Base-by-base conservation (phyloP, 208 protist genomes). In the Spongospora subterranea region DNA sequence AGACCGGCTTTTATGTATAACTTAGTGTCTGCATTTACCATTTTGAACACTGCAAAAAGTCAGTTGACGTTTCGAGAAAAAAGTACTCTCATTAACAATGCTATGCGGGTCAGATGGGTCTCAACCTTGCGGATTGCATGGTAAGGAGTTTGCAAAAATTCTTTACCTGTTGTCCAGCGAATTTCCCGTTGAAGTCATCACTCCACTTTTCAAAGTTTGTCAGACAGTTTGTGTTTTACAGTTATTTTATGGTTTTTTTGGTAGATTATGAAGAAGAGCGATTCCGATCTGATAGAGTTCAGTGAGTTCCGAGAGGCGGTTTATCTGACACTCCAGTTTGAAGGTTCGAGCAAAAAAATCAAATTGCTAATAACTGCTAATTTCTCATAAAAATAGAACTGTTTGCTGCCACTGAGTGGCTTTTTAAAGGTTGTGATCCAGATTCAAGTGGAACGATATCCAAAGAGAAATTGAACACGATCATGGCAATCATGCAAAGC, bases 351-450 rank as follows among this genome's bases (percentile, higher is more conserved):
- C 35, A n/a, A 60, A 6, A 24, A 24, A 60, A 60, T 6, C 13
- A 60, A 24, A 60, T 60, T 6, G 24, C 50, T 29, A 24, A 60
- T 29, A 60, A 24, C 24, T 60, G 6, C 50, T 24, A 60, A 60
- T 24, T 29, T 60, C 24, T 29, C 6, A 29, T 60, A n/a, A n/a
- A 20, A 82, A 82, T n/a, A 82, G 71, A 82, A n/a, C 40, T 82
- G 71, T 82, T 82, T 43, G 71, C 6, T 20, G 35, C 6, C 6
- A 20, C 35, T 20, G 71, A 82, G 35, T 82, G 71, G 71, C 17
- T 82, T 35, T 82, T 82, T 82, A 82, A 82, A n/a, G 71, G 71
- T 13, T 82, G n/a, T 43, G 71, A 82, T 43, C 71, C 71, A 20
- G 35, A 82, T 20, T 82, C 71, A 20, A 82, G 35, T n/a, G 71